A percentile compares a stretch with the other conserved stretches of the same genome.
Evolutionary conservation across 2,329 filamentous ascomycete genomes (phyloP).

Genomic region (Fusarium xylarioides): DNA sequence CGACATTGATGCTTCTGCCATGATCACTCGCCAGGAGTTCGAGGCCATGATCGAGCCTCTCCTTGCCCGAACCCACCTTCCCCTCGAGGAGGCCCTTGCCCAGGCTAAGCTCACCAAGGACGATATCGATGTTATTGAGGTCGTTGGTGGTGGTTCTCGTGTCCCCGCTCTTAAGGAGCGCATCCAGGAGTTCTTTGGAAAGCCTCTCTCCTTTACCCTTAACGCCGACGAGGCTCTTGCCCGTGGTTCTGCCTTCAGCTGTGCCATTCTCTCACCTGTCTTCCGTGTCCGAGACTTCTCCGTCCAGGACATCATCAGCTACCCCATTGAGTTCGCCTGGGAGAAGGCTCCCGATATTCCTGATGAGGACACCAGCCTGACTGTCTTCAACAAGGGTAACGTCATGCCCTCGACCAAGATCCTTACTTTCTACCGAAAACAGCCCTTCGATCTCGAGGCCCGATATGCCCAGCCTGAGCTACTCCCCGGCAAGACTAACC

Average conservation of each 20-base stretch:
- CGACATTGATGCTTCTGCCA: slow-evolving; percentile 87
- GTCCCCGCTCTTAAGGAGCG: slow-evolving; percentile 91
- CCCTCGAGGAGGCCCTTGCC: slow-evolving; percentile 91
- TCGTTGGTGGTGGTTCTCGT: slow-evolving; percentile 94
- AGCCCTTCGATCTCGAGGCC: slow-evolving; percentile 95
- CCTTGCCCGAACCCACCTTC: slow-evolving; percentile 74
- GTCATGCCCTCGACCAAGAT: slow-evolving; percentile 99
- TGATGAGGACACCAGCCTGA: slow-evolving; percentile 96
- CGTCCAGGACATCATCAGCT: slow-evolving; percentile 96
- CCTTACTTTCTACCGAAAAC: slow-evolving; percentile 98
- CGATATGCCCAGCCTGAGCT: slow-evolving; percentile 87
- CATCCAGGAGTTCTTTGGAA: slow-evolving; percentile 91
- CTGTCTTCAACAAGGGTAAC: slow-evolving; percentile 97
- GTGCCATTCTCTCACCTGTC: slow-evolving; percentile 94
- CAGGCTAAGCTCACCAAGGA: slow-evolving; percentile 91
- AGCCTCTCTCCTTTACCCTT: slow-evolving; percentile 91
- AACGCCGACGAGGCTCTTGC: slow-evolving; percentile 98
- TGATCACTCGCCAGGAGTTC: slow-evolving; percentile 94
- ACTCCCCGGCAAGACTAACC: slow-evolving; percentile 88
- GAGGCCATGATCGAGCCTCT: slow-evolving; percentile 90
- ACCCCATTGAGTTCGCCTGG: slow-evolving; percentile 98
- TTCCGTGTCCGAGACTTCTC: slow-evolving; percentile 99
- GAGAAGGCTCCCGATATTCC: slow-evolving; percentile 98
- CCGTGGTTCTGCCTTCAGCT: slow-evolving; percentile 95
- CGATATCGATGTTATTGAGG: slow-evolving; percentile 92